Evolutionary conservation across 495 filamentous ascomycete genomes (phyloP), one percentile per base, ranked within the genome.

Genomic region (Daldinia grandis): DNA sequence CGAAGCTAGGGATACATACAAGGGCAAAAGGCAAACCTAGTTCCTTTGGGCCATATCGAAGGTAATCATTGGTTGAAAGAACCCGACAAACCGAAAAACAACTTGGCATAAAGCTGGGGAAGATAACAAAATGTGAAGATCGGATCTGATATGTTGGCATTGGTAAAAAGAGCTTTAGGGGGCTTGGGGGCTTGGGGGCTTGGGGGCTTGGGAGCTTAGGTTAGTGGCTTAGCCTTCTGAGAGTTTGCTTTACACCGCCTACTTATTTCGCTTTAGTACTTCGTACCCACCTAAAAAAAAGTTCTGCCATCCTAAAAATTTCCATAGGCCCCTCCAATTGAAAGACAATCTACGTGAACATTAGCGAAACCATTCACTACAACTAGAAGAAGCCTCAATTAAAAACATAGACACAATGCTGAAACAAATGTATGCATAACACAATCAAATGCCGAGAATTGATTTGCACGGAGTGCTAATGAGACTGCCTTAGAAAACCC

Each of bases 401-500:
- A 14, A 68, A 38, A 44, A 50, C 15, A 31, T 7, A 61, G 2
- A 21, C 64, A 68, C 21, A 51, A 72, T 72, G 69, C 64, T 72
- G 40, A 64, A 50, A 64, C 69, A 72, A 44, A 72, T 72, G 69
- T 72, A 64, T 21, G 64, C 1, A n/a, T 3, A 3, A 42, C n/a
- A 12, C 2, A 19, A 19, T 50, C 0, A 15, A 6, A 31, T 40
- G 10, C 2, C 8, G 0, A 33, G 2, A 21, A 12, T 0, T 12
- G 3, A 12, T 53, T 12, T 35, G 7, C 38, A 31, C 5, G 7
- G 24, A 27, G n/a, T 58, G 6, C 70, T 69, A 54, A 73, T 9
- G 2, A 19, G 7, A 47, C 10, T 7, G n/a, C 10, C 49, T 28
- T 73, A 94, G 92, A 76, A 95, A 96, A 87, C 93, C 95, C 66